phyloP scores from a whole-genome alignment of 2,329 filamentous ascomycete species.

The Fusarium penzigii region DNA sequence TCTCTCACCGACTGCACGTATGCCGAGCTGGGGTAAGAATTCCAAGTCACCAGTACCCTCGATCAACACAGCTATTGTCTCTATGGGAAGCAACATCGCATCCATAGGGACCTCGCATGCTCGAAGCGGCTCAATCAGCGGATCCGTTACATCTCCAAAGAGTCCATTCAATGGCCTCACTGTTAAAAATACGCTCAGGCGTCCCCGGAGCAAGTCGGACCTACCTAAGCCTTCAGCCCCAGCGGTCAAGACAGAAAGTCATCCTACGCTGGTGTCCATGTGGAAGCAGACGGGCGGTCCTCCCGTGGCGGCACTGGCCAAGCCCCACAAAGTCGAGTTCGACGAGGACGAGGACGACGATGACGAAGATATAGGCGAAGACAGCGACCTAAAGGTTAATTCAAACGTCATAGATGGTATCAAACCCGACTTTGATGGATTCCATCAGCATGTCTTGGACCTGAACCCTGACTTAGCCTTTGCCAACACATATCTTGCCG shows the following conservation, averaged over 20 bases:
- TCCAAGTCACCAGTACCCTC: conserved; percentile 44
- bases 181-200: conserved; percentile 52
- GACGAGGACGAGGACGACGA: conserved; percentile 59
- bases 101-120: conserved; percentile 59
- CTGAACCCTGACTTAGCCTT: conserved; percentile 71
- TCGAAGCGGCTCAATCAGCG: conserved; percentile 62
- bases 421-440: conserved; percentile 72
- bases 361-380: conserved; percentile 56
- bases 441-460: conserved; percentile 70
- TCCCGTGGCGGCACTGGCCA: conserved; percentile 51
- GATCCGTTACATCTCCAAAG: conserved; percentile 55
- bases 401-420: conserved; percentile 67
- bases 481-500: conserved; percentile 64
- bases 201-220: conserved; percentile 58
- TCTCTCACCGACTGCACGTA: conserved; percentile 53
- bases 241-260: conserved; percentile 34
- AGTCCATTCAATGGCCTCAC: conserved; percentile 47
- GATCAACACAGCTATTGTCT: conserved; percentile 59
- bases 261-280: conserved; percentile 50
- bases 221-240: conserved; percentile 41
- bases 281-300: conserved; percentile 56
- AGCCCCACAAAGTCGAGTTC: conserved; percentile 20
- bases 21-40: conserved; percentile 54
- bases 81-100: conserved; percentile 56
- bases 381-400: conserved; percentile 62